phyloP scores from a whole-genome alignment of 139 green algal genomes.

The Nannochloris sp. region DNA sequence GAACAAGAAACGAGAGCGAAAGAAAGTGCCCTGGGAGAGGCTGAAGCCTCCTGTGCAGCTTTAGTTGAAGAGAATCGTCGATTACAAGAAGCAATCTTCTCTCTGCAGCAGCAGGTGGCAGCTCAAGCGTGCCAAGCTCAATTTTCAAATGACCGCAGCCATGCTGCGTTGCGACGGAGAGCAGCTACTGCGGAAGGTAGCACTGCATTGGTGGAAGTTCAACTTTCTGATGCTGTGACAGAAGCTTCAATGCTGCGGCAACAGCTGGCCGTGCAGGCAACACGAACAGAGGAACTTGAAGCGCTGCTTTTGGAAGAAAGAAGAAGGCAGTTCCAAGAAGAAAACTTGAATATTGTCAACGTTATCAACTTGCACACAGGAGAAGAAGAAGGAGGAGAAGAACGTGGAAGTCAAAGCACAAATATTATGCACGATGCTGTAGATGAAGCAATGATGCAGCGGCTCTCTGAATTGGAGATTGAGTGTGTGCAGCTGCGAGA shows the following conservation, averaged over 20 bases:
- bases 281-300: conserved; percentile 54
- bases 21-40: conserved; percentile 49
- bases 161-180: conserved; percentile 62
- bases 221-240: conserved; percentile 28
- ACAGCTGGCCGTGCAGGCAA: conserved; percentile 36
- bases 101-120: conserved; percentile 52
- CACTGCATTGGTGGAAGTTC: conserved; percentile 33
- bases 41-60: conserved; percentile 42
- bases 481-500: background rate
- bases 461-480: background rate
- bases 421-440: background rate
- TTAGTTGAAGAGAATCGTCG: conserved; percentile 45
- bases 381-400: background rate
- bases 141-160: conserved; percentile 51
- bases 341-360: conserved; percentile 30
- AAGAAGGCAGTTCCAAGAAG: conserved; percentile 42
- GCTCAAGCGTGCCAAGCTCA: conserved; percentile 38
- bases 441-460: background rate
- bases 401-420: background rate
- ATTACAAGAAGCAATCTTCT: conserved; percentile 34
- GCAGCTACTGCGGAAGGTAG: conserved; percentile 43
- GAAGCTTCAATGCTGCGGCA: conserved; percentile 28
- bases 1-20: conserved; percentile 31
- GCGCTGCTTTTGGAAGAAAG: conserved; percentile 52
- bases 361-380: too few relatives aligned